A percentile compares a stretch with the other conserved stretches of the same genome.
Evolutionary conservation across 1,284 basidiomycete genomes (phyloP).

Genomic region (Coniferiporia sulphurascens): DNA sequence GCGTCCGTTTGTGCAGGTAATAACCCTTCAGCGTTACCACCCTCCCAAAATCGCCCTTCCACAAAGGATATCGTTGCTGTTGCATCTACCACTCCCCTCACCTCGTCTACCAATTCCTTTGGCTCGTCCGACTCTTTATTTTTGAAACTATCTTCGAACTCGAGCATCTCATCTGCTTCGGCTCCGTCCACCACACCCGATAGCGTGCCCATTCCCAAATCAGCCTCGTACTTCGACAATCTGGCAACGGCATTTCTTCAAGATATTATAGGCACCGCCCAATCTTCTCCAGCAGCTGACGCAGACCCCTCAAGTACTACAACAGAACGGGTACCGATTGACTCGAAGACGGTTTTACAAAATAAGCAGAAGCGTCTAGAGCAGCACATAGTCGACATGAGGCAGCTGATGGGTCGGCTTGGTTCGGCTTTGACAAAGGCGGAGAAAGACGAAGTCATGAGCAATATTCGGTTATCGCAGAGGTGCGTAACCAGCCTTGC

Average conservation of each 20-base stretch:
- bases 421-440: background rate
- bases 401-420: constrained; percentile 1
- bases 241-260: constrained; percentile 8
- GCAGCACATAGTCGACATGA: constrained; percentile 1
- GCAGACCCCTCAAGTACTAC: background rate
- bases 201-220: background rate
- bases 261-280: background rate
- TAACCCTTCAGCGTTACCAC: too few relatives aligned
- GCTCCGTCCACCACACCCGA: background rate
- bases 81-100: background rate
- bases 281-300: background rate
- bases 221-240: constrained; percentile 2
- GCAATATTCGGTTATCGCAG: background rate
- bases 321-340: background rate
- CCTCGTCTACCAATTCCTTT: background rate
- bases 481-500: constrained; percentile 1
- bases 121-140: background rate
- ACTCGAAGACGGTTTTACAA: background rate
- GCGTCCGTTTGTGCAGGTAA: background rate
- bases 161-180: background rate
- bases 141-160: background rate
- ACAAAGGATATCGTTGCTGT: background rate
- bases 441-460: constrained; percentile 5
- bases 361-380: constrained; percentile 9
- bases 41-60: background rate